Percentiles rank a stretch among this genome's conserved stretches.
phyloP scores from a whole-genome alignment of 345 rosid species.

The Melaleuca alternifolia region DNA sequence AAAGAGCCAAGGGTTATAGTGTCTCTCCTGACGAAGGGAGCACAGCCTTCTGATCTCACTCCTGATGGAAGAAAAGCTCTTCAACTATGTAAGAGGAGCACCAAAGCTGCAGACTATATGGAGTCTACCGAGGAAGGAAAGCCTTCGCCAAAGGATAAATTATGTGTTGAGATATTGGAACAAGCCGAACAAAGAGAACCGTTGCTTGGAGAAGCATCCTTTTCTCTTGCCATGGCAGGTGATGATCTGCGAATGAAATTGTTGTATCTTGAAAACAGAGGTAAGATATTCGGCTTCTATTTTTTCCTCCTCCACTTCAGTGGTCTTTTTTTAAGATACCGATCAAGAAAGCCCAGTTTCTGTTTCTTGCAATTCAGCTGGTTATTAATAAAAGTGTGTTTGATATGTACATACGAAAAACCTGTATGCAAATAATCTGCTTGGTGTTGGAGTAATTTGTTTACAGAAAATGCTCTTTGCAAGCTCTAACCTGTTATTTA shows the following conservation, averaged over 20 bases:
- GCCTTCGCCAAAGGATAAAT: conserved; percentile 43
- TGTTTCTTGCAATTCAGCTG: neutral
- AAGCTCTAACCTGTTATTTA: neutral
- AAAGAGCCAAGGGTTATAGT: conserved; percentile 74
- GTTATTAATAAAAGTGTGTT: neutral
- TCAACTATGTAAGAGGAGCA: conserved; percentile 50
- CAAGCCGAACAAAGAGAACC: conserved; percentile 52
- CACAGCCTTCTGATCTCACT: conserved; percentile 49
- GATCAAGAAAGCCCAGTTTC: neutral
- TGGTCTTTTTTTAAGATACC: neutral
- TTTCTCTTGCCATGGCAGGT: conserved; percentile 58
- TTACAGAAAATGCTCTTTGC: neutral
- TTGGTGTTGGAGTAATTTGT: neutral
- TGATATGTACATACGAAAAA: neutral
- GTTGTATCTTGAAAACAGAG: conserved; percentile 77
- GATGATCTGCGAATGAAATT: conserved; percentile 60
- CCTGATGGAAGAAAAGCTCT: conserved; percentile 68
- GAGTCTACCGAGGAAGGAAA: conserved; percentile 44
- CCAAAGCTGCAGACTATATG: conserved; percentile 45
- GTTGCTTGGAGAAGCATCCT: conserved; percentile 45
- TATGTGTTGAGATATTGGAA: conserved; percentile 77
- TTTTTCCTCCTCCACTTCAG: neutral
- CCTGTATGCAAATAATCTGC: neutral
- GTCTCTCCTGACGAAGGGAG: conserved; percentile 73
- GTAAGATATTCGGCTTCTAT: conserved; percentile 14